These are phyloP conservation scores for Lipomyces orientalis DNA, from an alignment of 805 yeast genomes.

Conservation along the genomic window DNA sequence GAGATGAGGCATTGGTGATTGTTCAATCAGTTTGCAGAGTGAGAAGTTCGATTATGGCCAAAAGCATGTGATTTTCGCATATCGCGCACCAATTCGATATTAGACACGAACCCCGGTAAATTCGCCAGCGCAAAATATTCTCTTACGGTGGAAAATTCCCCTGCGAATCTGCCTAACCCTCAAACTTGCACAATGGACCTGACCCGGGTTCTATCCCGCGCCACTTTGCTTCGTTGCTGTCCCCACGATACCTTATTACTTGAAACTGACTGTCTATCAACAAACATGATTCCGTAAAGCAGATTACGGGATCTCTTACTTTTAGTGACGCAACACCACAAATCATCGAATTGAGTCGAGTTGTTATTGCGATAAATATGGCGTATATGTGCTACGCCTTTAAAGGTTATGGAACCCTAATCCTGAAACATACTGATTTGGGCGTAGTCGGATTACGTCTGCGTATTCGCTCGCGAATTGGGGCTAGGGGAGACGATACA, in stretches of 20 bases:
- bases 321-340: neutral
- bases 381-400: neutral
- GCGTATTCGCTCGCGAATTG: neutral
- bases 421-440: neutral
- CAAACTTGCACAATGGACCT: too few species aligned
- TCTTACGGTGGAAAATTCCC: too few species aligned
- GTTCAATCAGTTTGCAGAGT: too few species aligned
- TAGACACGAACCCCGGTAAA: too few species aligned
- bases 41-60: too few species aligned
- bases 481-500: neutral
- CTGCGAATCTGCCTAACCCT: too few species aligned
- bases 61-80: too few species aligned
- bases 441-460: neutral
- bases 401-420: neutral
- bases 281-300: neutral
- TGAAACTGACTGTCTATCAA: neutral
- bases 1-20: too few species aligned
- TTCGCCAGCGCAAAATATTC: too few species aligned
- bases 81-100: too few species aligned
- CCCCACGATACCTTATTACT: neutral
- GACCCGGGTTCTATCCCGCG: too few species aligned
- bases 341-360: neutral
- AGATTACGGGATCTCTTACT: neutral
- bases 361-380: neutral
- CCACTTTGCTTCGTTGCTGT: neutral